phyloP scores from a whole-genome alignment of 2,329 filamentous ascomycete genomes.

The Thermoascus crustaceus region DNA sequence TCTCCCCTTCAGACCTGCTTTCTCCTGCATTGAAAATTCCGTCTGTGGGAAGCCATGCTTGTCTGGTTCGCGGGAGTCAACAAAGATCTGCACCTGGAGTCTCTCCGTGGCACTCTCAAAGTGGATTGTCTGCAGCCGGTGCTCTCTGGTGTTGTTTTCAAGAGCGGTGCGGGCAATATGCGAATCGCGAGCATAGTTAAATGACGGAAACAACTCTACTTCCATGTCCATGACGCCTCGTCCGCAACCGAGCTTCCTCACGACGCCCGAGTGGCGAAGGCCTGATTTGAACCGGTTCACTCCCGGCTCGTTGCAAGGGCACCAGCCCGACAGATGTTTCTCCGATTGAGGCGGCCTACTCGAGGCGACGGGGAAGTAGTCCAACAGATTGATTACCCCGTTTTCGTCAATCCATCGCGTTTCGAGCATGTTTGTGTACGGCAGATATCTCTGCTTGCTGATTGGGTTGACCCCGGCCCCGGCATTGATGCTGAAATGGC shows the following conservation, averaged over 20 bases:
- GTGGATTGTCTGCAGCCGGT: conserved; percentile 51
- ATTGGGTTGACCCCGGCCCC: conserved; percentile 47
- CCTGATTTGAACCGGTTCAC: conserved; percentile 43
- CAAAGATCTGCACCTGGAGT: conserved; percentile 60
- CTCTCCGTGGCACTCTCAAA: conserved; percentile 54
- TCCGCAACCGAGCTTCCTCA: conserved; percentile 64
- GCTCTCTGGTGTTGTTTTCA: conserved; percentile 28
- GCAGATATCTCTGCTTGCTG: conserved; percentile 70
- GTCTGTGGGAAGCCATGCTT: conserved; percentile 42
- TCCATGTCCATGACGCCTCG: conserved; percentile 58
- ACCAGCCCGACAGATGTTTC: conserved; percentile 25
- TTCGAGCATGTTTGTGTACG: conserved; percentile 65
- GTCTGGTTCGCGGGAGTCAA: conserved; percentile 51
- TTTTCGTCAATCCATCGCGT: conserved; percentile 71
- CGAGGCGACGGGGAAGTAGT: conserved; percentile 67
- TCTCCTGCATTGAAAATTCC: conserved; percentile 47
- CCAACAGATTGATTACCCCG: conserved; percentile 63
- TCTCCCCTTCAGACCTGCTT: conserved; percentile 48
- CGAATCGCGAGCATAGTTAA: conserved; percentile 58
- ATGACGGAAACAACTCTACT: conserved; percentile 64
- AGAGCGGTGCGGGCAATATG: conserved; percentile 39
- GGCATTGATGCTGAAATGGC: conserved; percentile 57
- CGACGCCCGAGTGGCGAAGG: conserved; percentile 42
- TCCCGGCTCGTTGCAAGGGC: conserved; percentile 29
- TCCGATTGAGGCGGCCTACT: conserved; percentile 39